Evolutionary conservation across 352 stramenopile genomes (phyloP).

Genomic region (Phytophthora europaea): DNA sequence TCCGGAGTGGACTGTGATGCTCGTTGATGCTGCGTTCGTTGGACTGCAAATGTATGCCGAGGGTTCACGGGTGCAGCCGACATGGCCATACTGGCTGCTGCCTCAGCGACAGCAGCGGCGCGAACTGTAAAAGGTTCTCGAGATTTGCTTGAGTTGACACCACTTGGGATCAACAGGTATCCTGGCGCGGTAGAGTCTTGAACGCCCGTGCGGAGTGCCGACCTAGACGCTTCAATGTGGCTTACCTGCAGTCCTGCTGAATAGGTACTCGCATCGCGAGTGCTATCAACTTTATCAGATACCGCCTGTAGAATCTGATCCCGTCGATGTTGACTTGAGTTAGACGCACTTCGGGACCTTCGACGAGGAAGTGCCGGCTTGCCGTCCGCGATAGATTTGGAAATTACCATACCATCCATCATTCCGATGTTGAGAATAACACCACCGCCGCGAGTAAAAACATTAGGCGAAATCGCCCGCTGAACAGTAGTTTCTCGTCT

Average conservation of each 20-base stretch:
- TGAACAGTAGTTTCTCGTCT: conserved; percentile 22
- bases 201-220: conserved; percentile 12
- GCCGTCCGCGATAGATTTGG: conserved; percentile 20
- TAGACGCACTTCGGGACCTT: conserved; percentile 33
- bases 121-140: conserved; percentile 34
- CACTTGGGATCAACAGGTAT: conserved; percentile 19
- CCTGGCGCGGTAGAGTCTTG: conserved; percentile 25
- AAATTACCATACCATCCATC: conserved; percentile 29
- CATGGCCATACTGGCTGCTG: conserved; percentile 32
- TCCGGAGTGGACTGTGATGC: conserved; percentile 8
- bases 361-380: conserved; percentile 31
- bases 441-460: conserved; percentile 18
- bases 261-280: conserved; percentile 5
- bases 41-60: conserved; percentile 16
- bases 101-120: conserved; percentile 32
- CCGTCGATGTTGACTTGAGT: conserved; percentile 28
- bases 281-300: conserved; percentile 23
- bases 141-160: conserved; percentile 8
- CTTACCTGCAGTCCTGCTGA: conserved; percentile 22
- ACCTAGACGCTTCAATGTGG: conserved; percentile 27
- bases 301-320: conserved; percentile 22
- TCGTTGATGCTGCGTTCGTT: conserved; percentile 20
- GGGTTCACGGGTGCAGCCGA: conserved; percentile 12
- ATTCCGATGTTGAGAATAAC: conserved; percentile 43
- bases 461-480: conserved; percentile 17